These are phyloP conservation scores for Ilex aquifolium DNA, from an alignment of 257 asterid genomes.

Conservation along the genomic window DNA sequence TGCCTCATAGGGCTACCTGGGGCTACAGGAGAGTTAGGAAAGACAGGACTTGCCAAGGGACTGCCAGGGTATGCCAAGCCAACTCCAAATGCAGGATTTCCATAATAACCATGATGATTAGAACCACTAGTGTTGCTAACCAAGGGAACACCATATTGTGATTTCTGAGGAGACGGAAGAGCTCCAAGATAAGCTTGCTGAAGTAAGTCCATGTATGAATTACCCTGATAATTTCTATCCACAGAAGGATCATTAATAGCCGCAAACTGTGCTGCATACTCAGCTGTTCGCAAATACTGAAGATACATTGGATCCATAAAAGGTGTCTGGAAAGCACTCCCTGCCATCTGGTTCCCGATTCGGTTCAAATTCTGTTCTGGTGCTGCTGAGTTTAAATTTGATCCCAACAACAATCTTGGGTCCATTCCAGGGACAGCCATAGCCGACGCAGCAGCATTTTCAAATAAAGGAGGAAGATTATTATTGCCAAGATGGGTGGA, in stretches of 20 bases:
- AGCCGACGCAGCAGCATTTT: slow-evolving; percentile 91
- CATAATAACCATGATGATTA: slow-evolving; percentile 73
- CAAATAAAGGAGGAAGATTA: slow-evolving; percentile 82
- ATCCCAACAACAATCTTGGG: slow-evolving; percentile 63
- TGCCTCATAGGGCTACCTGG: slow-evolving; percentile 87
- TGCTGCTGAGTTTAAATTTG: slow-evolving; percentile 52
- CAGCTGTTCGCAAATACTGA: slow-evolving; percentile 72
- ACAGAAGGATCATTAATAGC: slow-evolving; percentile 63
- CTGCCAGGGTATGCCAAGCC: slow-evolving; percentile 87
- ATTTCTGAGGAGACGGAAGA: slow-evolving; percentile 61
- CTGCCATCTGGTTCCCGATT: slow-evolving; percentile 66
- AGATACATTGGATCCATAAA: slow-evolving; percentile 69
- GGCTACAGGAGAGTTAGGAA: slow-evolving; percentile 58
- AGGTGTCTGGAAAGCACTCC: slow-evolving; percentile 43
- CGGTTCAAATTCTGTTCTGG: slow-evolving; percentile 47
- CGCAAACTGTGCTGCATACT: slow-evolving; percentile 61
- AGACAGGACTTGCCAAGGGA: slow-evolving; percentile 57
- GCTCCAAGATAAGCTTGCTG: slow-evolving; percentile 80
- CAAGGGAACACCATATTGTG: slow-evolving; percentile 58
- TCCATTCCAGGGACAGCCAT: slow-evolving; percentile 76
- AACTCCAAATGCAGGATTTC: slow-evolving; percentile 55
- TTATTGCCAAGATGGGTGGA: slow-evolving; percentile 58
- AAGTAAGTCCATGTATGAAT: slow-evolving; percentile 66
- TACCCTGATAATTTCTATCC: slow-evolving; percentile 60
- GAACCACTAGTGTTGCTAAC: slow-evolving; percentile 43